Percentiles rank a stretch among this genome's conserved stretches.
phyloP scores from a whole-genome alignment of 176 grass and related monocot species.

The Aechmea fasciata region DNA sequence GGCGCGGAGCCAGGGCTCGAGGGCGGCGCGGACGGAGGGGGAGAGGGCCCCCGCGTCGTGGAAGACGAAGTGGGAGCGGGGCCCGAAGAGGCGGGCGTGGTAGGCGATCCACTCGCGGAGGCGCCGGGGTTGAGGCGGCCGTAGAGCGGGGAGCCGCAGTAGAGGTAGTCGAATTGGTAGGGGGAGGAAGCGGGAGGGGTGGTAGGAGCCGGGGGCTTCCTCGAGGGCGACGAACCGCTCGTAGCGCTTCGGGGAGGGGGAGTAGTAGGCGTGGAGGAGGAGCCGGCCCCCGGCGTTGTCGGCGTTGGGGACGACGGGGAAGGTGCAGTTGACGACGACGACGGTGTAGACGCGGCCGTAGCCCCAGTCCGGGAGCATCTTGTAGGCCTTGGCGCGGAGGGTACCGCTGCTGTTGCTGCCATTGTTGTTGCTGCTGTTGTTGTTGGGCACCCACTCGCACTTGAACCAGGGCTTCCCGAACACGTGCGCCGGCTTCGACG shows the following conservation, averaged over 20 bases:
- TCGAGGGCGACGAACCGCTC: constrained; percentile 68
- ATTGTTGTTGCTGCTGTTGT: too few relatives aligned
- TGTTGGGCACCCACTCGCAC: constrained; percentile 55
- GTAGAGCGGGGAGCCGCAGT: constrained; percentile 87
- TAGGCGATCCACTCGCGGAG: constrained; percentile 95
- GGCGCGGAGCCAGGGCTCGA: constrained; percentile 59
- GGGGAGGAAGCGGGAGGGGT: constrained; percentile 43
- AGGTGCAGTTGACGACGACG: constrained; percentile 95
- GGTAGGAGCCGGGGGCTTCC: constrained; percentile 48
- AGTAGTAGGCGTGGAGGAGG: constrained; percentile 70
- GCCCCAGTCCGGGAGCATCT: constrained; percentile 97
- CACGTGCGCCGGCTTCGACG: constrained; percentile 80
- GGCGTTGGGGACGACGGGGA: constrained; percentile 47
- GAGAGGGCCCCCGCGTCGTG: constrained; percentile 69
- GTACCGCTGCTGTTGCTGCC: too few relatives aligned
- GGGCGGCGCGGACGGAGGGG: constrained; percentile 53
- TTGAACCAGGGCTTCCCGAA: constrained; percentile 73
- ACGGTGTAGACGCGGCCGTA: constrained; percentile 95
- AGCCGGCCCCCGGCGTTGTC: constrained; percentile 59
- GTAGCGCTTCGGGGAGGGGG: constrained; percentile 16
- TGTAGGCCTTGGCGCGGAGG: constrained; percentile 53
- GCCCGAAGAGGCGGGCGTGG: constrained; percentile 77
- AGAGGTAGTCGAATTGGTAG: constrained; percentile 78
- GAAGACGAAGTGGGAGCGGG: constrained; percentile 79
- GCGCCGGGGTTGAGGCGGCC: constrained; percentile 53